Conservation (phyloP, 192 early-diverging fungal species). For the Linnemannia hyalina region DNA sequence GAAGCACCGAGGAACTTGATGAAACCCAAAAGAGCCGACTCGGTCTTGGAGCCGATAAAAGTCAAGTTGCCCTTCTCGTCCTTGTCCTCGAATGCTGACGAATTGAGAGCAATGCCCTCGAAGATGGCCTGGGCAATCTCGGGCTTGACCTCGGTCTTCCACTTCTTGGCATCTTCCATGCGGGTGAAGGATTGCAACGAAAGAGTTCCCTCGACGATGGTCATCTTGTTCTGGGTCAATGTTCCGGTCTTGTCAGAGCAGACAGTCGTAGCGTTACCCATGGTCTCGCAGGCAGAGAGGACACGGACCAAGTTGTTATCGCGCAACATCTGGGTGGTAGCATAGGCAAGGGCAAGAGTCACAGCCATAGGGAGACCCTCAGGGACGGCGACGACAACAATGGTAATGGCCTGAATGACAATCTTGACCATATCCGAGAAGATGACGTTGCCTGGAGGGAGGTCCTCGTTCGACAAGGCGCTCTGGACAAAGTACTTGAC, state of each 20-base stretch:
- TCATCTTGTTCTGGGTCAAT: slow-evolving; percentile 88
- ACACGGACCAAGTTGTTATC: slow-evolving; percentile 87
- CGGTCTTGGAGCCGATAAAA: slow-evolving; percentile 87
- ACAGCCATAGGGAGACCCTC: slow-evolving; percentile 92
- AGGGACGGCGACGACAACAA: slow-evolving; percentile 88
- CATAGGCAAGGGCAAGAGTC: slow-evolving; percentile 86
- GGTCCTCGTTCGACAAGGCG: slow-evolving; percentile 63
- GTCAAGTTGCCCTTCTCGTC: slow-evolving; percentile 70
- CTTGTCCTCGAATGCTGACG: slow-evolving; percentile 80
- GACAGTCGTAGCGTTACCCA: slow-evolving; percentile 86
- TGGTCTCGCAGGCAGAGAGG: slow-evolving; percentile 85
- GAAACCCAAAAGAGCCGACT: slow-evolving; percentile 82
- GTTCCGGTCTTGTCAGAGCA: slow-evolving; percentile 94
- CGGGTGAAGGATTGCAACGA: slow-evolving; percentile 61
- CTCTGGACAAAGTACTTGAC: slow-evolving; percentile 74
- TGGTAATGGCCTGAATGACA: slow-evolving; percentile 84
- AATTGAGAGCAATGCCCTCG: slow-evolving; percentile 79
- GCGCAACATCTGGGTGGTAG: slow-evolving; percentile 84
- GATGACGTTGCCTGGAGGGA: slow-evolving; percentile 68
- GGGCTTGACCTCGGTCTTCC: slow-evolving; percentile 61
- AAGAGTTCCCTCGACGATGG: slow-evolving; percentile 74
- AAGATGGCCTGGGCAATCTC: slow-evolving; percentile 60
- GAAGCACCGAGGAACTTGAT: slow-evolving; percentile 72
- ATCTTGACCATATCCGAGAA: slow-evolving; percentile 75
- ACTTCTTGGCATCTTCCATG: slow-evolving; percentile 59